Base-by-base conservation (phyloP, 805 yeast genomes). In the Cyberlindnera saturnus region DNA sequence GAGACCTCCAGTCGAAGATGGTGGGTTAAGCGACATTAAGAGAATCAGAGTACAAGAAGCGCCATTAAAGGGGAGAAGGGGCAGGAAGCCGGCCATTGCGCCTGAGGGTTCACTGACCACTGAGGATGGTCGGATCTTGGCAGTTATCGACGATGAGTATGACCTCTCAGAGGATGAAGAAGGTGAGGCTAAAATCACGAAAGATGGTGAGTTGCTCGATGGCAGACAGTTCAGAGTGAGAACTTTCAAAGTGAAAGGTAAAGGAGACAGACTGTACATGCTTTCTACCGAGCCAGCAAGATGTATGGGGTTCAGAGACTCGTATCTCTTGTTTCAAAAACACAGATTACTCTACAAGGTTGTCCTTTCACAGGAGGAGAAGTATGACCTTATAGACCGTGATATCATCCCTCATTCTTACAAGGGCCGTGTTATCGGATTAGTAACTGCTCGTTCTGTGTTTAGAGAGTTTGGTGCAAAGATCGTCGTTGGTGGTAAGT, bases 221-320 rank as follows among this genome's bases (percentile, higher is more conserved):
- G 90, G 79, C 15, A 75, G 97, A 50, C 77, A 78, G 55, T 91
- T 76, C 66, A 72, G 90, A 46, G 79, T 82, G 43, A 75, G 82
- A 47, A 75, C 84, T 0, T 86, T 86, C 62, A 81, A 80, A 6
- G 69, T 84, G 8, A 45, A 52, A 18, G 67, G 65, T 15, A 66
- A 78, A 43, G 96, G 96, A 8, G 77, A 79, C 17, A 73, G 81
- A 50, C 70, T 81, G 45, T 93, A 79, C 63, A 90, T 91, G 96
- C 76, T 93, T 38, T 82, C 96, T 3, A 90, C 98, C 0, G 99
- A 93, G 59, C 96, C 96, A 3, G 97, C 99, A 1, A 76, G 98
- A 53, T 80, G 91, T 56, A 88, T 91, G 48, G 98, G 97, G 4
- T 86, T 89, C 66, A 75, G 96, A 53, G 97, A 91, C 60, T 86